Evolutionary conservation across 768 basidiomycete genomes (phyloP).

Genomic region (Suillus plorans): DNA sequence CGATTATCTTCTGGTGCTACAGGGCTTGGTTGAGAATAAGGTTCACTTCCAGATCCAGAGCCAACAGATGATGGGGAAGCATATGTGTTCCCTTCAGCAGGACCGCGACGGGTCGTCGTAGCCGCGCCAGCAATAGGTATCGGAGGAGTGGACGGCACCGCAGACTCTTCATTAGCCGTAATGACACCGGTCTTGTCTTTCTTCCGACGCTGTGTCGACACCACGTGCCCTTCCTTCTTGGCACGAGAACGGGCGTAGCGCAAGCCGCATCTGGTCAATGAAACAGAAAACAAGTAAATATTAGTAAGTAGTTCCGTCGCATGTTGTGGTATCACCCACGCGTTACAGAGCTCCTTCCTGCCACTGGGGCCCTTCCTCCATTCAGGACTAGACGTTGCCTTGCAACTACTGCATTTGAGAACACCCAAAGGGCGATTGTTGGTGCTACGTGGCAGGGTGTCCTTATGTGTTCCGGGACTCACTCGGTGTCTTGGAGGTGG

Average conservation of each 20-base stretch:
- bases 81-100: conserved; percentile 51
- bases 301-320: conserved; percentile 6
- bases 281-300: conserved; percentile 20
- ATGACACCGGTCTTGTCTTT: conserved; percentile 47
- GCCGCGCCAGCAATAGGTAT: conserved; percentile 44
- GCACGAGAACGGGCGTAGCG: conserved; percentile 86
- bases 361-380: conserved; percentile 92
- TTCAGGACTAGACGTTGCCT: conserved; percentile 79
- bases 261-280: conserved; percentile 65
- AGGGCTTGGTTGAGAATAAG: conserved; percentile 48
- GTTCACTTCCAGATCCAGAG: conserved; percentile 58
- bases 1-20: conserved; percentile 39
- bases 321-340: conserved; percentile 53
- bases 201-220: conserved; percentile 55
- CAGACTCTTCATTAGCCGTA: conserved; percentile 25
- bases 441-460: conserved; percentile 40
- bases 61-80: conserved; percentile 47
- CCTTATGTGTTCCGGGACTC: conserved; percentile 51
- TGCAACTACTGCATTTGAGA: conserved; percentile 75
- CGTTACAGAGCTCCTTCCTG: conserved; percentile 90
- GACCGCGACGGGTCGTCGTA: conserved; percentile 43
- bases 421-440: conserved; percentile 74
- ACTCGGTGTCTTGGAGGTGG: conserved; percentile 58
- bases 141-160: conserved; percentile 20
- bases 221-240: conserved; percentile 75